A percentile compares a stretch with the other conserved stretches of the same genome.
phyloP scores from a whole-genome alignment of 78 protist genomes.

The Cavenderia fasciculata region DNA sequence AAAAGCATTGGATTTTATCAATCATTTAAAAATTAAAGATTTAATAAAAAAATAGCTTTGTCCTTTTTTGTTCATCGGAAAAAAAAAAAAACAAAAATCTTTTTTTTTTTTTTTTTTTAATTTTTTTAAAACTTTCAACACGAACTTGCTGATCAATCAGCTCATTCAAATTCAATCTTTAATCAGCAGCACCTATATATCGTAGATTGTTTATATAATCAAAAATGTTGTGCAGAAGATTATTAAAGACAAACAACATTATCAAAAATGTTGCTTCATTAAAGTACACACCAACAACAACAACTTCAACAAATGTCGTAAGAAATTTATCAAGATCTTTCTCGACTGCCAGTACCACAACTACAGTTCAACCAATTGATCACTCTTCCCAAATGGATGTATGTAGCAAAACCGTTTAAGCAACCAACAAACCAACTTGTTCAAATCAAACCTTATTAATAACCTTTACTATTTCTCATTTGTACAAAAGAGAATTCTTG shows the following conservation, averaged over 20 bases:
- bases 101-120: too few relatives aligned
- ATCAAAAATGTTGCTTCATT: neutral
- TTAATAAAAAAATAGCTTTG: too few relatives aligned
- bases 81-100: too few relatives aligned
- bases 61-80: too few relatives aligned
- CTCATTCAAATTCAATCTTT: too few relatives aligned
- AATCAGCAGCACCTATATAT: too few relatives aligned
- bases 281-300: neutral
- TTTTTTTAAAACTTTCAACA: too few relatives aligned
- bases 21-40: too few relatives aligned
- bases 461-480: too few relatives aligned
- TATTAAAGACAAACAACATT: constrained; percentile 10
- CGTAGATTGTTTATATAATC: too few relatives aligned
- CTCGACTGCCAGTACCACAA: neutral
- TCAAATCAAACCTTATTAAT: too few relatives aligned
- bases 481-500: constrained; percentile 33
- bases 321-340: neutral
- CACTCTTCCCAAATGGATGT: neutral
- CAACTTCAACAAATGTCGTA: neutral
- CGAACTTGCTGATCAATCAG: too few relatives aligned
- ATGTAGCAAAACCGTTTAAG: neutral
- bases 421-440: neutral
- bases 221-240: constrained; percentile 39
- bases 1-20: constrained; percentile 7
- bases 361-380: neutral